Conservation (phyloP, 768 basidiomycete genomes). For the Clitopilus passeckerianus region DNA sequence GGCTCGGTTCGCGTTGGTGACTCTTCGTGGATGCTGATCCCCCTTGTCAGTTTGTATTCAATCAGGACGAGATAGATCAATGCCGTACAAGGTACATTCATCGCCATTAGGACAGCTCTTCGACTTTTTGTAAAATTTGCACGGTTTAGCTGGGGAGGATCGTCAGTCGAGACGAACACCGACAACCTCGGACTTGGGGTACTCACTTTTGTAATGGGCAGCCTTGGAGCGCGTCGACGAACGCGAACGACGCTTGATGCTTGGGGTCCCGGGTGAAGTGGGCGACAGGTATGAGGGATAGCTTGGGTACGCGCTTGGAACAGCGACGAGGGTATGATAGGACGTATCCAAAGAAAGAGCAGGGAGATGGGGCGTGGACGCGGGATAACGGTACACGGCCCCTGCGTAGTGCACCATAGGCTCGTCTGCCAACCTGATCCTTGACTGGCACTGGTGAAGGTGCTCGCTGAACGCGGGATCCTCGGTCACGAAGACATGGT, state of each 20-base stretch:
- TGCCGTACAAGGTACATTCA: conserved; percentile 55
- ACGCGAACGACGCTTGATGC: conserved; percentile 12
- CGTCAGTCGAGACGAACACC: neutral
- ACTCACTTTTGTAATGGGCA: conserved; percentile 38
- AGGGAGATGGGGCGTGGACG: conserved; percentile 12
- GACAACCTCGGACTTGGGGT: neutral
- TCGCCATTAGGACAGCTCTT: conserved; percentile 48
- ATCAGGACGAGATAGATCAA: neutral
- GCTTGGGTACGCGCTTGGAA: conserved; percentile 6
- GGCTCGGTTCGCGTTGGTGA: conserved; percentile 10
- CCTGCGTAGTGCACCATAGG: conserved; percentile 25
- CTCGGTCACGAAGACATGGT: conserved; percentile 27
- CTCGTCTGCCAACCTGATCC: conserved; percentile 27
- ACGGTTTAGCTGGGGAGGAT: conserved; percentile 48
- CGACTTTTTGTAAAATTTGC: conserved; percentile 45
- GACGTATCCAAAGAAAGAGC: conserved; percentile 14
- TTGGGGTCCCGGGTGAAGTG: conserved; percentile 3
- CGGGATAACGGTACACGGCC: conserved; percentile 18
- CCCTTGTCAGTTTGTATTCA: conserved; percentile 1
- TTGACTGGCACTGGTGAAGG: conserved; percentile 34
- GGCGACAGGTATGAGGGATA: conserved; percentile 3
- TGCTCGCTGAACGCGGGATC: conserved; percentile 37
- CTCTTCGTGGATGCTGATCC: conserved; percentile 41
- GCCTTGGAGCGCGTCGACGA: conserved; percentile 25
- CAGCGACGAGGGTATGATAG: conserved; percentile 6